phyloP scores from a whole-genome alignment of 306 rosid genomes.

The Casuarina glauca region DNA sequence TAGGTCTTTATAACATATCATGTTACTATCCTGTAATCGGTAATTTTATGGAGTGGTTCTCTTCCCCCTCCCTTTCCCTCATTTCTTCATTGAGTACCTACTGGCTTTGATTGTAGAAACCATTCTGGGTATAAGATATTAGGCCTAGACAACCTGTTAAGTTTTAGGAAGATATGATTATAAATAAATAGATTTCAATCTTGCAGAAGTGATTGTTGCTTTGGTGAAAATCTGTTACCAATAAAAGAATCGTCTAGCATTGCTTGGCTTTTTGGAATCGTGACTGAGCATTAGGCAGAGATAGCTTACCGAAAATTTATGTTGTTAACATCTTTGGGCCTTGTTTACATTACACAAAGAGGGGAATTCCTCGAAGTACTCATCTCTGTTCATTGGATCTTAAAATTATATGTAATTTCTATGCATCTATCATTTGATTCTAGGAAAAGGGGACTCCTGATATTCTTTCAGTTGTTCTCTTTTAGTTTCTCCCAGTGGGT shows the following conservation, averaged over 20 bases:
- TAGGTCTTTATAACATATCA: not conserved
- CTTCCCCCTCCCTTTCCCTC: not conserved
- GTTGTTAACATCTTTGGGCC: not conserved
- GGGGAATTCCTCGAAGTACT: not conserved
- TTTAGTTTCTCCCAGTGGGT: conserved; percentile 10
- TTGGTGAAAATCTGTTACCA: too few species aligned
- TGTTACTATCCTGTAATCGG: not conserved
- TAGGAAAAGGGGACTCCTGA: not conserved
- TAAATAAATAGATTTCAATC: not conserved
- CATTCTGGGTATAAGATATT: too few species aligned
- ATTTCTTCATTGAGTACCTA: not conserved
- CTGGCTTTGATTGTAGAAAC: not conserved
- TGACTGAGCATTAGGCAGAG: conserved; percentile 14
- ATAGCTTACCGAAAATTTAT: conserved; percentile 23
- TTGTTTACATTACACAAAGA: not conserved
- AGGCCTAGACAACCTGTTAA: not conserved
- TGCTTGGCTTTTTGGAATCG: not conserved
- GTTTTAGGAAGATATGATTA: not conserved
- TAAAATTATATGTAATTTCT: conserved; percentile 1
- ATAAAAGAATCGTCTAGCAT: too few species aligned
- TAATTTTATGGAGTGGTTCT: not conserved
- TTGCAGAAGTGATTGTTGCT: not conserved
- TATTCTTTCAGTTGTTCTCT: conserved; percentile 13
- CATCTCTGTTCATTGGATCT: conserved; percentile 5
- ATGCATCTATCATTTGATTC: conserved; percentile 1